Base-by-base conservation (phyloP, 805 yeast species). In the Saturnispora diversa region DNA sequence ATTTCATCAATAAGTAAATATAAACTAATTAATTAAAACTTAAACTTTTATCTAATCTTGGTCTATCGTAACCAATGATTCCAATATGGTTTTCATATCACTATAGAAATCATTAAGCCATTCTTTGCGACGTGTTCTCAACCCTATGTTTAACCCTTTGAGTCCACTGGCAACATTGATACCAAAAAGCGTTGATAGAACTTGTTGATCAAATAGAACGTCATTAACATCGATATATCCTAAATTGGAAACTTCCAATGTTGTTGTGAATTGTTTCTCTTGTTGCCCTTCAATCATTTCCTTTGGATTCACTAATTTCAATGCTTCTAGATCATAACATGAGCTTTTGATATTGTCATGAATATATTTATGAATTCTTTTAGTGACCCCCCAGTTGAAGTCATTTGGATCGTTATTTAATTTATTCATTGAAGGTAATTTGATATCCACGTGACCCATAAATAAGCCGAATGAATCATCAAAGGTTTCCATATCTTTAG, bases 381-480 rank as follows among this genome's bases (percentile, higher is more conserved):
- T 41, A 10, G 45, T 44, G 12, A 44, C n/a, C 20, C 41, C 33
- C 47, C 49, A 46, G 25, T 46, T 28, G 2, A 46, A 31, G 30
- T 33, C 13, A 3, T n/a, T n/a, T n/a, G n/a, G n/a, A n/a, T 37
- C 30, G 23, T 32, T 24, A 32, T 42, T 39, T 21, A 37, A 25
- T 29, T 35, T 35, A n/a, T 39, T 13, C 33, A 46, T 21, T 2
- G 43, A 30, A 5, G 45, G 47, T 5, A 50, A n/a, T 5, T 22
- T n/a, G 12, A 52, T 8, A 2, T 25, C 40, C 2, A 45, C 25
- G 4, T 15, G 43, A 22, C 53, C 44, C 41, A 53, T 37, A 29
- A 35, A 50, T 15, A 53, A 16, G 2, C 56, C 55, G 37, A 51
- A 45, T 10, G 29, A 25, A 1, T 31, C 12, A 8, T 45, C 37